Percentiles rank a stretch among this genome's conserved stretches.
Evolutionary conservation across 202 grass and related monocot species (phyloP).

Genomic region (Hordeum pubiflorum): DNA sequence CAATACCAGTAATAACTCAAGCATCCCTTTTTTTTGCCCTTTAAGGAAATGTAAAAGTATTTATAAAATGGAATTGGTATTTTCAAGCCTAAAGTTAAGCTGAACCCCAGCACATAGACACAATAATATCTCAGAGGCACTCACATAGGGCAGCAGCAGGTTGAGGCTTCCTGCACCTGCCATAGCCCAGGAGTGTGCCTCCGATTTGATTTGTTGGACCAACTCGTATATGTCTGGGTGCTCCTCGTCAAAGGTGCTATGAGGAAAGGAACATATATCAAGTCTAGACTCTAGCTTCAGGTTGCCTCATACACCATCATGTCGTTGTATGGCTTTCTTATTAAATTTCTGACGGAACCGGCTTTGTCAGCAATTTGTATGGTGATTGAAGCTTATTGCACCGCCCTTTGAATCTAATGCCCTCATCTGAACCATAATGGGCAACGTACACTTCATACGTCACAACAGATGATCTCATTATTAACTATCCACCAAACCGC

Average conservation of each 20-base stretch:
- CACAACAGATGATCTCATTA: background rate
- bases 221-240: background rate
- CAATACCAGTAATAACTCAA: background rate
- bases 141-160: background rate
- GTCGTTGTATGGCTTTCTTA: background rate
- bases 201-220: background rate
- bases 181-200: background rate
- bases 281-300: background rate
- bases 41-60: background rate
- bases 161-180: background rate
- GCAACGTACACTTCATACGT: background rate
- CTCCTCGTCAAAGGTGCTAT: background rate
- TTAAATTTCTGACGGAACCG: slow-evolving; percentile 9
- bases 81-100: background rate
- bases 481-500: background rate
- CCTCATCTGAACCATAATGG: background rate
- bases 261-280: background rate
- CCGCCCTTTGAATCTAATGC: background rate
- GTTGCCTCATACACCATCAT: background rate
- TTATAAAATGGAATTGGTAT: background rate
- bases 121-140: background rate
- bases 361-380: background rate
- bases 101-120: background rate
- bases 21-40: background rate
- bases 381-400: background rate